Conservation (phyloP, 2,329 filamentous ascomycete species). For the Ascochyta koolunga region DNA sequence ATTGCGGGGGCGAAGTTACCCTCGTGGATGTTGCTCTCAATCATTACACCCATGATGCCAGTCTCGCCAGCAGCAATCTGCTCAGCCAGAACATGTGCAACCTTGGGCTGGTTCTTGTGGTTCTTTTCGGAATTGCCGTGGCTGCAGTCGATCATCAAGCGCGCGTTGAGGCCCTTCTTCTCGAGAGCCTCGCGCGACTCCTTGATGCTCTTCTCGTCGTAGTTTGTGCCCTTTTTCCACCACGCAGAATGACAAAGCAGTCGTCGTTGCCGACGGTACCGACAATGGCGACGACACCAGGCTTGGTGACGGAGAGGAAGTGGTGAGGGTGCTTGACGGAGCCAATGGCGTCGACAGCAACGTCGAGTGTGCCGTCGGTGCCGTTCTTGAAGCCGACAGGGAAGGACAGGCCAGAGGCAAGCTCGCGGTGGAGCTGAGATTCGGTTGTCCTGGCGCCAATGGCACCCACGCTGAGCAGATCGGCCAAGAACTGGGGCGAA, state of each 20-base stretch:
- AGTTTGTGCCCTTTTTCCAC: conserved; percentile 96
- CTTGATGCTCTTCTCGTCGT: conserved; percentile 81
- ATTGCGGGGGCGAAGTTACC: conserved; percentile 59
- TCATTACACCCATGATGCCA: conserved; percentile 96
- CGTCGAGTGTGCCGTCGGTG: conserved; percentile 86
- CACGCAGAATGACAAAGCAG: conserved; percentile 94
- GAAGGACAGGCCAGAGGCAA: conserved; percentile 93
- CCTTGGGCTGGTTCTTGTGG: conserved; percentile 96
- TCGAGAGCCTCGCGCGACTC: conserved; percentile 80
- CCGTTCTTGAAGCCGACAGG: conserved; percentile 99
- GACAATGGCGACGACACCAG: conserved; percentile 91
- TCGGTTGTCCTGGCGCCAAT: conserved; percentile 97
- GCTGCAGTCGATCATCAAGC: conserved; percentile 97
- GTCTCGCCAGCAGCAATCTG: conserved; percentile 86
- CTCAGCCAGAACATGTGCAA: conserved; percentile 78
- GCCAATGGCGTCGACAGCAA: conserved; percentile 94
- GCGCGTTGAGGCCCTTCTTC: conserved; percentile 73
- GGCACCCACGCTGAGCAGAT: conserved; percentile 88
- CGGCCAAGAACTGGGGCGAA: conserved; percentile 93
- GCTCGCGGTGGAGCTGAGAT: conserved; percentile 91
- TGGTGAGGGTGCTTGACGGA: conserved; percentile 91
- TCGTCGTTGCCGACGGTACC: conserved; percentile 94
- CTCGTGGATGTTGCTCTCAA: conserved; percentile 96
- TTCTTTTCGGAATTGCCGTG: conserved; percentile 96
- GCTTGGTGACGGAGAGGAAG: conserved; percentile 97